phyloP scores from a whole-genome alignment of 176 grass and related monocot species.

The Oryza meridionalis region DNA sequence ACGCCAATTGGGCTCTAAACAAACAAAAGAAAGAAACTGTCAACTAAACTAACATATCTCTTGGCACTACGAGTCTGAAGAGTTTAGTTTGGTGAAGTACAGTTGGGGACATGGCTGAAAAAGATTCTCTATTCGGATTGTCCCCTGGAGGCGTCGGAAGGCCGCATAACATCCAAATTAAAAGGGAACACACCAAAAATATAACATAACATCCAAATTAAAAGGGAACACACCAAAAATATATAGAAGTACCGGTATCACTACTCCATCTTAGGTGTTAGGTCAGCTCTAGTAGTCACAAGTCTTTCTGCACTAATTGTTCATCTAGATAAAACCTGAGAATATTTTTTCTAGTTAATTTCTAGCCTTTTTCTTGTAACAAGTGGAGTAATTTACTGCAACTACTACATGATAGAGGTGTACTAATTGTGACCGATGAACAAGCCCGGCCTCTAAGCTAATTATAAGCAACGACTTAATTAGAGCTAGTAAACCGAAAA shows the following conservation, averaged over 20 bases:
- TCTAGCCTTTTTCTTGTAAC: neutral
- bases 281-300: conserved; percentile 1
- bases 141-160: conserved; percentile 30
- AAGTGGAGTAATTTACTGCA: neutral
- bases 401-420: neutral
- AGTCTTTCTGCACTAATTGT: neutral
- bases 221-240: neutral
- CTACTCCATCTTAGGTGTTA: neutral
- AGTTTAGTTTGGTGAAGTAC: conserved; percentile 28
- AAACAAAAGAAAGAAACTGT: neutral
- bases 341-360: neutral
- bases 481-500: neutral
- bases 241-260: neutral
- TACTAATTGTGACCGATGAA: no score
- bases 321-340: conserved; percentile 17
- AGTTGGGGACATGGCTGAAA: neutral
- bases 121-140: conserved; percentile 34
- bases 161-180: conserved; percentile 34
- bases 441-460: neutral
- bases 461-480: neutral
- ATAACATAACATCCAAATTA: conserved; percentile 18
- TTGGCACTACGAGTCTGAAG: neutral
- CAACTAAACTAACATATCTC: conserved; percentile 31
- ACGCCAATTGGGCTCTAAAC: neutral
- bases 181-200: neutral